Evolutionary conservation across 1,139 yeast species (phyloP).

Genomic region (Magnusiomyces starmeri): DNA sequence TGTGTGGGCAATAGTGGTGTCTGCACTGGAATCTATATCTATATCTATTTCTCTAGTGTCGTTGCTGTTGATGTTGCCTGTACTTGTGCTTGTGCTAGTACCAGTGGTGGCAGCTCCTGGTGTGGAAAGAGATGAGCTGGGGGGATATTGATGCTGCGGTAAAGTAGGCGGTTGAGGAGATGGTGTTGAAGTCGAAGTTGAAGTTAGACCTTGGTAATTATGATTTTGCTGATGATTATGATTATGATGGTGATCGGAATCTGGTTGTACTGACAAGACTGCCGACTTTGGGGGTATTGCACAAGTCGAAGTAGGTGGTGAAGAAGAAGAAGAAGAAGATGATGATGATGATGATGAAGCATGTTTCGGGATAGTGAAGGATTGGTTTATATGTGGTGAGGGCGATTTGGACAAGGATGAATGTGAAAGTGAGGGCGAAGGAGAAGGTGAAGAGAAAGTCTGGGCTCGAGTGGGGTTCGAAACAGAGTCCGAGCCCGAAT

Average conservation of each 20-base stretch:
- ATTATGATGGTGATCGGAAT: slow-evolving; percentile 18
- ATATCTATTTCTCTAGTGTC: too few species aligned
- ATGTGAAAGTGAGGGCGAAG: background rate
- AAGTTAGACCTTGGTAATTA: too few species aligned
- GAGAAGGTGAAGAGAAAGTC: background rate
- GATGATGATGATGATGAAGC: slow-evolving; percentile 18
- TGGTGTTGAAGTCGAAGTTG: too few species aligned
- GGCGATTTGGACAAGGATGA: background rate
- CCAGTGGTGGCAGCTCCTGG: too few species aligned
- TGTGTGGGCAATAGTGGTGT: too few species aligned
- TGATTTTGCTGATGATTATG: slow-evolving; percentile 7
- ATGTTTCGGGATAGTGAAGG: slow-evolving; percentile 5
- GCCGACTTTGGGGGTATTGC: slow-evolving; percentile 11
- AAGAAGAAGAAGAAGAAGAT: slow-evolving; percentile 11
- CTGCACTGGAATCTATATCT: too few species aligned
- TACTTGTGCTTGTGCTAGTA: too few species aligned
- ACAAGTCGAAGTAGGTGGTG: slow-evolving; percentile 9
- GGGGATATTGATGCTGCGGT: too few species aligned
- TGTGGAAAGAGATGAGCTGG: too few species aligned
- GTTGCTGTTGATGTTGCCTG: too few species aligned
- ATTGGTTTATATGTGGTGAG: background rate
- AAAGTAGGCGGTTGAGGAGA: slow-evolving; percentile 2
- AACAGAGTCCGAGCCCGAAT: too few species aligned
- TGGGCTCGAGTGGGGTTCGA: too few species aligned
- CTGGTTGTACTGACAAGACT: slow-evolving; percentile 10